phyloP scores from a whole-genome alignment of 1,284 basidiomycete species.

The Ganoderma lucidum region DNA sequence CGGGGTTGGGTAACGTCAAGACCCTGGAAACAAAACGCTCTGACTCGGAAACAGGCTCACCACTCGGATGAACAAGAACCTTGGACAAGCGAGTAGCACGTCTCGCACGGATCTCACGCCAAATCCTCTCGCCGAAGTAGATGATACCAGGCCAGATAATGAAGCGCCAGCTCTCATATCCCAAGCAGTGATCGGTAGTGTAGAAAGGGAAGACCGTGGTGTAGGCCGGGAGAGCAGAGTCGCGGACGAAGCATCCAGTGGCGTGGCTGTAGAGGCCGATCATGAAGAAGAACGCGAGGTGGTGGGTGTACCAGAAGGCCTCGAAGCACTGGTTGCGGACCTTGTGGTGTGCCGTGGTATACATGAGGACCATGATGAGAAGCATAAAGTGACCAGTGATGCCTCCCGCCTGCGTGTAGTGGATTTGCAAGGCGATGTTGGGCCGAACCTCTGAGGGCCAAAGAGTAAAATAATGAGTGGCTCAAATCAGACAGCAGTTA shows the following conservation, averaged over 20 bases:
- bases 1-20: constrained; percentile 10
- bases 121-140: constrained; percentile 87
- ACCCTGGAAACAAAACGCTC: constrained; percentile 15
- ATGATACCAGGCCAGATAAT: constrained; percentile 88
- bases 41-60: constrained; percentile 48
- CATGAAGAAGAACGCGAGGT: constrained; percentile 93
- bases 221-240: constrained; percentile 73
- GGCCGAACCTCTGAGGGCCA: constrained; percentile 74
- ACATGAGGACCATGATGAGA: constrained; percentile 87
- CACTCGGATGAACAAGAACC: constrained; percentile 83
- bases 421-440: constrained; percentile 79
- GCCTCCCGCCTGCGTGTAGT: constrained; percentile 86
- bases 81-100: constrained; percentile 80
- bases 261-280: constrained; percentile 88
- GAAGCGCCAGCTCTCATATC: constrained; percentile 88
- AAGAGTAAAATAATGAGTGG: constrained; percentile 19
- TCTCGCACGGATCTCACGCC: constrained; percentile 80
- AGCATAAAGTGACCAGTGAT: constrained; percentile 93
- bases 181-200: constrained; percentile 81
- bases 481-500: neutral
- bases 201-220: constrained; percentile 82
- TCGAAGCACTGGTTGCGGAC: constrained; percentile 89
- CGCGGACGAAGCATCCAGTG: constrained; percentile 92
- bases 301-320: constrained; percentile 94
- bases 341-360: constrained; percentile 84